A percentile compares a stretch with the other conserved stretches of the same genome.
Evolutionary conservation across 257 asterid species (phyloP).

Genomic region (Craterostigma plantagineum): DNA sequence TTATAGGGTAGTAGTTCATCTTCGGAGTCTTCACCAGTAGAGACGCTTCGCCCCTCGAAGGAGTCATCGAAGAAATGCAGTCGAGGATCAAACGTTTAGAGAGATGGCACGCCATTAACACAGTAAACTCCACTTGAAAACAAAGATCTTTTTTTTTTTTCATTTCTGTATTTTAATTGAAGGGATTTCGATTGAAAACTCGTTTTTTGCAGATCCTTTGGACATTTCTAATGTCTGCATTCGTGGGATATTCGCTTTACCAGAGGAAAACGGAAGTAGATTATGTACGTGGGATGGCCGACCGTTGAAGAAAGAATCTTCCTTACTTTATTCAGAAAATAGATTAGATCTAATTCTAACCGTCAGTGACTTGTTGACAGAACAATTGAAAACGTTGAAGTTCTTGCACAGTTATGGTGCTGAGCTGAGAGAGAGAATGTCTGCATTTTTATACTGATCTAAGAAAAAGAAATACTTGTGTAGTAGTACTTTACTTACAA

Average conservation of each 20-base stretch:
- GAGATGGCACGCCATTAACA: slow-evolving; percentile 68
- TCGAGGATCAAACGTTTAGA: slow-evolving; percentile 78
- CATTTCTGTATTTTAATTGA: neutral
- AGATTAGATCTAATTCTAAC: too few relatives aligned
- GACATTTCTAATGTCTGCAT: slow-evolving; percentile 94
- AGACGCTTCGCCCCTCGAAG: slow-evolving; percentile 63
- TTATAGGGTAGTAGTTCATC: slow-evolving; percentile 62
- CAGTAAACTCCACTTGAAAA: slow-evolving; percentile 41
- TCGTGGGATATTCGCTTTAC: slow-evolving; percentile 83
- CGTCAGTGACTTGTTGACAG: too few relatives aligned
- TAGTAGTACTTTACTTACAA: too few relatives aligned
- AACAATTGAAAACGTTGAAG: too few relatives aligned
- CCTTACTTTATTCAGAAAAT: neutral
- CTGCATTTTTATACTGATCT: too few relatives aligned
- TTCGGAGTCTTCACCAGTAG: slow-evolving; percentile 80
- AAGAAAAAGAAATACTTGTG: too few relatives aligned
- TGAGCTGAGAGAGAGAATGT: too few relatives aligned
- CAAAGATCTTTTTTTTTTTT: too few relatives aligned
- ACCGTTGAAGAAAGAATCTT: neutral
- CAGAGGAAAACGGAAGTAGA: slow-evolving; percentile 56
- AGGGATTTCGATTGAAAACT: neutral
- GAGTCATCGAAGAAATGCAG: slow-evolving; percentile 79
- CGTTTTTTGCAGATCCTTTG: slow-evolving; percentile 60
- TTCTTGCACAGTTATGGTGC: too few relatives aligned
- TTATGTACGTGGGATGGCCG: neutral